Conservation (phyloP, 257 asterid genomes). For the Jasminum sambac region DNA sequence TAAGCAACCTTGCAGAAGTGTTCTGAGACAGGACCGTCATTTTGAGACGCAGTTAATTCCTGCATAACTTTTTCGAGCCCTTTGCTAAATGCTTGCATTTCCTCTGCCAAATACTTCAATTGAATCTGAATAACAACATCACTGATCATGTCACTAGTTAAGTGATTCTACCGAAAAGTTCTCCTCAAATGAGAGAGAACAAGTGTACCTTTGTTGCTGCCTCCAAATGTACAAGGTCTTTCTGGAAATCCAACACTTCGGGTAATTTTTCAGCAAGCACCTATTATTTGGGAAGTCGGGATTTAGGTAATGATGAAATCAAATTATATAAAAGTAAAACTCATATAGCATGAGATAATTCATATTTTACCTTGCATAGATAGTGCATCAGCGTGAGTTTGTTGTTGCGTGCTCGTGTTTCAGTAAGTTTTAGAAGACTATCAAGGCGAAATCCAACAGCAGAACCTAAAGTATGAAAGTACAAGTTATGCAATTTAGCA, state of each 20-base stretch:
- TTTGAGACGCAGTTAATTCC: conserved; percentile 68
- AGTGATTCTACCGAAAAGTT: neutral
- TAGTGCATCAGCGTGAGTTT: conserved; percentile 90
- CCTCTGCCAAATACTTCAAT: conserved; percentile 79
- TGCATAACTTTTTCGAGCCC: conserved; percentile 70
- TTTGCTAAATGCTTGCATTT: conserved; percentile 81
- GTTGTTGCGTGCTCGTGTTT: conserved; percentile 77
- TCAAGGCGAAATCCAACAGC: conserved; percentile 93
- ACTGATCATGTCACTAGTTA: conserved; percentile 21
- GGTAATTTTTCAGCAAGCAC: conserved; percentile 76
- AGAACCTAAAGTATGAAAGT: conserved; percentile 53
- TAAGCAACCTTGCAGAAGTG: conserved; percentile 59
- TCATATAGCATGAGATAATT: conserved; percentile 8
- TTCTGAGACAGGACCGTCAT: conserved; percentile 69
- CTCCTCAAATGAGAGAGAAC: neutral
- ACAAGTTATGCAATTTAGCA: conserved; percentile 4
- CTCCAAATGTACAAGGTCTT: conserved; percentile 68
- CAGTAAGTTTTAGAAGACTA: conserved; percentile 85
- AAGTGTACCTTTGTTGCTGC: conserved; percentile 68
- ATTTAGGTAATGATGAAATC: neutral
- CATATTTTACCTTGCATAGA: conserved; percentile 67
- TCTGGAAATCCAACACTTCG: conserved; percentile 66
- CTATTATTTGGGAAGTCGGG: conserved; percentile 32
- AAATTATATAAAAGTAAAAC: neutral
- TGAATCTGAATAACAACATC: conserved; percentile 57